Evolutionary conservation across 2,329 filamentous ascomycete species (phyloP).

Genomic region (Stemphylium beticola): DNA sequence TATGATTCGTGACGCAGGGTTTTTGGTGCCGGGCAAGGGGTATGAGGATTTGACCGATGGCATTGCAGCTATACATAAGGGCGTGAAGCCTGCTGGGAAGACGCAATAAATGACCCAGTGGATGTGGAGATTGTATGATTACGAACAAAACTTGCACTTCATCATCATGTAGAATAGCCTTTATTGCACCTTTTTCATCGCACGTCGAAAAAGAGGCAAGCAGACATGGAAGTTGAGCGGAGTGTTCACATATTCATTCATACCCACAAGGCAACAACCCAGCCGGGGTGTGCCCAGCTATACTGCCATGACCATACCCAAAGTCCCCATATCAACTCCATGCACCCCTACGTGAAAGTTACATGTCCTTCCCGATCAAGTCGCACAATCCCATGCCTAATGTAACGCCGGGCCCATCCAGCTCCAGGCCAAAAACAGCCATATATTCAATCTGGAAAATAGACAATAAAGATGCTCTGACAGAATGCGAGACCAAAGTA

Average conservation of each 20-base stretch:
- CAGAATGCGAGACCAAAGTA: background rate
- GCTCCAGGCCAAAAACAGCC: slow-evolving; percentile 3
- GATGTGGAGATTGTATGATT: background rate
- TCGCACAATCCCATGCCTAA: background rate
- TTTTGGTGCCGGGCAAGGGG: slow-evolving; percentile 72
- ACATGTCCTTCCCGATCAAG: slow-evolving; percentile 9
- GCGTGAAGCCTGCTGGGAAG: slow-evolving; percentile 72
- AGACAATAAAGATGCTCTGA: background rate
- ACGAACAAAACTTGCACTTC: background rate
- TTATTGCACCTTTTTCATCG: too few species aligned
- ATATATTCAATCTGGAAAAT: slow-evolving; percentile 15
- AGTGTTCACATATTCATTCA: slow-evolving; percentile 6
- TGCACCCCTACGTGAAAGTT: slow-evolving; percentile 7
- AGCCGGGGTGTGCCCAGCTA: background rate
- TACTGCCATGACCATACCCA: background rate
- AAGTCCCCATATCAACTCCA: background rate
- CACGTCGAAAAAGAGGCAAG: too few species aligned
- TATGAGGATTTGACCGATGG: slow-evolving; percentile 93
- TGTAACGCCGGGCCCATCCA: slow-evolving; percentile 13
- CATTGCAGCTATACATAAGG: slow-evolving; percentile 95
- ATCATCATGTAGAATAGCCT: background rate
- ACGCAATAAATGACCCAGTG: background rate
- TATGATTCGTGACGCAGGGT: slow-evolving; percentile 85
- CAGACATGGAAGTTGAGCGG: slow-evolving; percentile 1
- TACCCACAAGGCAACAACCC: background rate